Conservation (phyloP, 2,329 filamentous ascomycete genomes). For the Paraphoma chrysanthemicola region DNA sequence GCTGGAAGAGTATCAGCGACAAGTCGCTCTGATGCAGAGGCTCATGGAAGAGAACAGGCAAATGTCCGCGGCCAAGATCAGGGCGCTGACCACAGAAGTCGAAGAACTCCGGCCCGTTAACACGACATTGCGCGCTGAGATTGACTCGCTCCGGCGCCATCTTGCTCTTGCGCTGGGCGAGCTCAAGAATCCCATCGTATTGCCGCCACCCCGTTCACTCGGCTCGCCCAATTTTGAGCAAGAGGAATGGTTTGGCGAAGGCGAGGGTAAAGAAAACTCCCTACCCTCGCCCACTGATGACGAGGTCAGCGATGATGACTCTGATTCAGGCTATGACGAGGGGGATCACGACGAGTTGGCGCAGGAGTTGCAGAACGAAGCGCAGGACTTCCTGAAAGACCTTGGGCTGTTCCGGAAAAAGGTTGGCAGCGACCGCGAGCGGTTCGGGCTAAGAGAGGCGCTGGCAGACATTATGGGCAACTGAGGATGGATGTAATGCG, state of each 20-base stretch:
- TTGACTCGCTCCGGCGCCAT: constrained; percentile 86
- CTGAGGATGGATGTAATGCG: constrained; percentile 5
- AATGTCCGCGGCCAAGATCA: constrained; percentile 92
- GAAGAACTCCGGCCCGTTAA: constrained; percentile 57
- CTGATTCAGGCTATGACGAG: constrained; percentile 65
- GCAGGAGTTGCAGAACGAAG: constrained; percentile 78
- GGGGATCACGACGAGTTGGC: constrained; percentile 63
- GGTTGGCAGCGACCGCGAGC: constrained; percentile 78
- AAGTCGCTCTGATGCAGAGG: constrained; percentile 87
- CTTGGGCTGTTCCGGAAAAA: constrained; percentile 82
- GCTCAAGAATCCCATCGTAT: constrained; percentile 88
- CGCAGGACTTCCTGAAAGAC: constrained; percentile 83
- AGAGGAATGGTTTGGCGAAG: constrained; percentile 34
- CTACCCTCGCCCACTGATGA: constrained; percentile 37
- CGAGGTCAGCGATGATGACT: constrained; percentile 46
- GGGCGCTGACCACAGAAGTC: constrained; percentile 68
- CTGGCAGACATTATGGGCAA: constrained; percentile 27
- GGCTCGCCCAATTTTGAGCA: constrained; percentile 42
- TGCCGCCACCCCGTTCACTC: constrained; percentile 47
- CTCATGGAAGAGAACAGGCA: constrained; percentile 94
- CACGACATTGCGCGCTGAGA: constrained; percentile 71
- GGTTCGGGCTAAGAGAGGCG: constrained; percentile 57
- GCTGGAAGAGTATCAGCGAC: constrained; percentile 92
- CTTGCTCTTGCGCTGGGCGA: constrained; percentile 84
- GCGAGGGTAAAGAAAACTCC: constrained; percentile 34